These are phyloP conservation scores for Neonectria coccinea DNA, from an alignment of 2,329 filamentous ascomycete genomes.

Conservation along the genomic window DNA sequence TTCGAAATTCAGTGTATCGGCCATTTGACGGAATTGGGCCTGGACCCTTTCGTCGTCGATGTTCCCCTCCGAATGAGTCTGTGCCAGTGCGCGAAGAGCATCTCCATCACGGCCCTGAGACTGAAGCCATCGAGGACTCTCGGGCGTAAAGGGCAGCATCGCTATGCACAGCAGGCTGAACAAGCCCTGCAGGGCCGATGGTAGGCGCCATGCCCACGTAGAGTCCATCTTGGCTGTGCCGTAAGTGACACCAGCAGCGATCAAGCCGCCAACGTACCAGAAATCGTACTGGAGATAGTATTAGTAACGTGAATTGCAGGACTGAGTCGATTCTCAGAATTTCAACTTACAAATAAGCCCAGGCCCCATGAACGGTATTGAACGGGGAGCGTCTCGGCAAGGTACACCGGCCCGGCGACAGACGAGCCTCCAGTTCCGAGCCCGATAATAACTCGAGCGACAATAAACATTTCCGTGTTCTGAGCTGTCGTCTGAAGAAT, in stretches of 20 bases:
- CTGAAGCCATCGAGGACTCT: slow-evolving; percentile 62
- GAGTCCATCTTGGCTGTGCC: slow-evolving; percentile 49
- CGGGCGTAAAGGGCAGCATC: slow-evolving; percentile 51
- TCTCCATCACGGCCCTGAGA: slow-evolving; percentile 55
- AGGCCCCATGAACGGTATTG: slow-evolving; percentile 40
- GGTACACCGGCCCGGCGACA: slow-evolving; percentile 59
- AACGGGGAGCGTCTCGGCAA: slow-evolving; percentile 61
- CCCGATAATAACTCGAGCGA: slow-evolving; percentile 60
- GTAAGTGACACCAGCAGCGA: slow-evolving; percentile 60
- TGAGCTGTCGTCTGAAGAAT: slow-evolving; percentile 62
- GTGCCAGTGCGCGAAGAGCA: slow-evolving; percentile 56
- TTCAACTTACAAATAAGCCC: slow-evolving; percentile 25
- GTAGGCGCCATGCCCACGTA: slow-evolving; percentile 53
- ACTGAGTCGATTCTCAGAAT: background rate
- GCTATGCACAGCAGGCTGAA: slow-evolving; percentile 46
- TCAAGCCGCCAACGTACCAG: slow-evolving; percentile 53
- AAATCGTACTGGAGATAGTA: slow-evolving; percentile 22
- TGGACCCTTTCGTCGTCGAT: slow-evolving; percentile 45
- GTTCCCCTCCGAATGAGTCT: slow-evolving; percentile 59
- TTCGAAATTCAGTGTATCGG: slow-evolving; percentile 53
- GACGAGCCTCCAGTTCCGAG: slow-evolving; percentile 57
- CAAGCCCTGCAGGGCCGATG: slow-evolving; percentile 49
- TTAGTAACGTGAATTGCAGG: background rate
- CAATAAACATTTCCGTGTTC: slow-evolving; percentile 64
- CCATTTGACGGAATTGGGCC: slow-evolving; percentile 48